Evolutionary conservation across 768 basidiomycete genomes (phyloP).

Genomic region (Kwoniella heveanensis): DNA sequence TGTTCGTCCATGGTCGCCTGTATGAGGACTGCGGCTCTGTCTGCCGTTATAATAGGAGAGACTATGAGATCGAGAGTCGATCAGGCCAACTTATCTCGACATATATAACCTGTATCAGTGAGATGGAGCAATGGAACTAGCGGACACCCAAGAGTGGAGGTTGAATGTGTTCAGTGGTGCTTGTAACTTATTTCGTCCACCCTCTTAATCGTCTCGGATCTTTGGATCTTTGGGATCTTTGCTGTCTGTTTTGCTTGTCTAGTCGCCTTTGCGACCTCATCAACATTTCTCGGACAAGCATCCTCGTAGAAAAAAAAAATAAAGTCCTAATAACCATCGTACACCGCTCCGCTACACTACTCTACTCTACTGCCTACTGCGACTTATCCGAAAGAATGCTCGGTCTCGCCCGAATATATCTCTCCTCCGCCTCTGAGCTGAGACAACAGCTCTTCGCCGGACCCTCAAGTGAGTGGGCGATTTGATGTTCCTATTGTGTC

Average conservation of each 20-base stretch:
- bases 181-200: no score
- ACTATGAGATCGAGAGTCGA: no score
- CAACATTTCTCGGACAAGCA: no score
- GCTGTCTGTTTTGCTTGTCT: background rate
- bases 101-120: background rate
- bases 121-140: background rate
- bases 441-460: constrained; percentile 42
- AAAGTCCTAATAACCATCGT: no score
- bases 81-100: background rate
- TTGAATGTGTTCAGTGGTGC: background rate
- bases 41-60: no score
- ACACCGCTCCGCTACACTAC: no score
- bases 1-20: constrained; percentile 27
- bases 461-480: constrained; percentile 46
- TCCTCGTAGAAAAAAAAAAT: no score
- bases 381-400: constrained; percentile 5
- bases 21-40: no score
- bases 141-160: background rate
- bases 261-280: no score
- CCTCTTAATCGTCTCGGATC: background rate
- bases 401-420: constrained; percentile 1
- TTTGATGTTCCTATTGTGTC: no score
- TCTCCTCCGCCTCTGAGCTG: constrained; percentile 22
- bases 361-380: no score
- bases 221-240: background rate